Evolutionary conservation across 495 filamentous ascomycete genomes (phyloP).

Genomic region (Aspergillus panamensis): DNA sequence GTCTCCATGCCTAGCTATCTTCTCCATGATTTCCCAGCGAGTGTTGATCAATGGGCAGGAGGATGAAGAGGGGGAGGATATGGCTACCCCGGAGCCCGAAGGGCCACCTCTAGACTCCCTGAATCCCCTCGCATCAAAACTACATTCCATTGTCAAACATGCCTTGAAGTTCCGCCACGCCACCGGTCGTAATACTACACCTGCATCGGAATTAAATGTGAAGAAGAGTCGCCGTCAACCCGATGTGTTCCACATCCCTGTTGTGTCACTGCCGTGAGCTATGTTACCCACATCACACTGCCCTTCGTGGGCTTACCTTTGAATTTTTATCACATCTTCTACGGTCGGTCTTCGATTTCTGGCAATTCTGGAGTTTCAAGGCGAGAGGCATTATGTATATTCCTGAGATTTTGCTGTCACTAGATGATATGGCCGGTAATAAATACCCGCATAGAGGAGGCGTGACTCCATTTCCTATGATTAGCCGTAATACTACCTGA

Average conservation of each 20-base stretch:
- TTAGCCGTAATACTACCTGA: no score
- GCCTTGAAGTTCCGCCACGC: conserved; percentile 33
- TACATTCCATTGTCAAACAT: conserved; percentile 28
- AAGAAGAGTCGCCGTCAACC: conserved; percentile 4
- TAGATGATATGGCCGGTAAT: background rate
- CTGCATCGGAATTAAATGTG: background rate
- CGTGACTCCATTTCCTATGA: background rate
- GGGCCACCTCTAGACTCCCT: conserved; percentile 13
- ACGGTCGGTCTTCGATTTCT: background rate
- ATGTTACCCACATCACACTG: background rate
- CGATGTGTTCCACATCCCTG: conserved; percentile 12
- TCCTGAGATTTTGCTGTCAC: background rate
- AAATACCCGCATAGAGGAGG: background rate
- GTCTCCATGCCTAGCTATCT: conserved; percentile 15
- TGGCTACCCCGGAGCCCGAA: conserved; percentile 2
- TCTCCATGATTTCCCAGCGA: conserved; percentile 20
- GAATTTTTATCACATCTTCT: background rate
- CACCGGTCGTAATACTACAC: background rate
- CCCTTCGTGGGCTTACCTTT: background rate
- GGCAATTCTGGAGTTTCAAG: background rate
- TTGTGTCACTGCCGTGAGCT: conserved; percentile 14
- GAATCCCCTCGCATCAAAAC: conserved; percentile 24
- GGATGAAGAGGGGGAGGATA: conserved; percentile 11
- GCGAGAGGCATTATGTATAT: background rate
- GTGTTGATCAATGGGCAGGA: conserved; percentile 15